Evolutionary conservation across 1,139 yeast species (phyloP).

Genomic region (Pneumocystis sp.): DNA sequence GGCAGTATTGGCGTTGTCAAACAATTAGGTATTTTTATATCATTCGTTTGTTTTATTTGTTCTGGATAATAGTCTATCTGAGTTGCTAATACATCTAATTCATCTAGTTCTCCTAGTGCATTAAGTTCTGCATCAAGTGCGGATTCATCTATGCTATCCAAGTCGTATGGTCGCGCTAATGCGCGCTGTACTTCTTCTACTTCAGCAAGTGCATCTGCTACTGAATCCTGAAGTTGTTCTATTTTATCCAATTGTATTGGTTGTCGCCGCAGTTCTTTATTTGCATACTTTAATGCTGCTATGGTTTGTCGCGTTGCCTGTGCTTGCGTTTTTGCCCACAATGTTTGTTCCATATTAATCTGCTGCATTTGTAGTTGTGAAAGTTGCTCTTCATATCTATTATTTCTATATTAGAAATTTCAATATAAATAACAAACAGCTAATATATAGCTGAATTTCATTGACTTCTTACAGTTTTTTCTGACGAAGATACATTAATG

Average conservation of each 20-base stretch:
- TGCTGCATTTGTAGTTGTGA: neutral
- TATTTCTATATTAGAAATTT: neutral
- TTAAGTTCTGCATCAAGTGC: neutral
- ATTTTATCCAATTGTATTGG: neutral
- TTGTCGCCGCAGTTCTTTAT: neutral
- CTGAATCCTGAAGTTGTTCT: neutral
- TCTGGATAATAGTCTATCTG: neutral
- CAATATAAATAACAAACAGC: too few species aligned
- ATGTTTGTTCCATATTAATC: neutral
- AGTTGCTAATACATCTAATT: too few species aligned
- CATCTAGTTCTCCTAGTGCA: neutral
- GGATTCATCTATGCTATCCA: neutral
- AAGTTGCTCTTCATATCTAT: neutral
- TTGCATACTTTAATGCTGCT: neutral
- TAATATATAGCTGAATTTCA: neutral
- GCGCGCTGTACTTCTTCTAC: neutral
- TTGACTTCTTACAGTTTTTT: neutral
- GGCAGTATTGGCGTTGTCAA: neutral
- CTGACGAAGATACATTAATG: neutral
- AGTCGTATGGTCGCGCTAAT: neutral
- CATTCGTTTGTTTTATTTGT: neutral
- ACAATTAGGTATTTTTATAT: neutral
- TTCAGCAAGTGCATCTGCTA: neutral
- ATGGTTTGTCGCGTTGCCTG: neutral
- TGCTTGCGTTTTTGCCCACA: neutral